Evolutionary conservation across 2,329 filamentous ascomycete species (phyloP), one percentile per base, ranked within the genome.

Genomic region (Fusarium sp.): DNA sequence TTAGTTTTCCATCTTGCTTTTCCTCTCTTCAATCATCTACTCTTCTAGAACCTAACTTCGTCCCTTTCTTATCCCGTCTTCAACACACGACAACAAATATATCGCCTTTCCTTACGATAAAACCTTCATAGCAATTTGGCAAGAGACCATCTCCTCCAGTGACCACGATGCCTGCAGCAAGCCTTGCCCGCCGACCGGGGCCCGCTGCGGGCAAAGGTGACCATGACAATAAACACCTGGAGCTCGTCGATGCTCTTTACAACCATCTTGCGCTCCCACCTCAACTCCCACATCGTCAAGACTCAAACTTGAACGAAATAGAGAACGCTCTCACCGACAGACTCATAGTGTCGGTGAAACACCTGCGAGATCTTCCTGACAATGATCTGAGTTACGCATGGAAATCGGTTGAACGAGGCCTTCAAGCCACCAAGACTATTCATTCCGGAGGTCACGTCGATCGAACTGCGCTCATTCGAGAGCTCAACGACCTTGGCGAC

Each of bases 191-290:
- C 30, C 30, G 30, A 30, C 10, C 30, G 30, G 7, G 30, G 10
- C 30, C 10, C 7, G 35, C 60, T 13, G 41, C 60, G 23, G 17
- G 35, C 41, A 33, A 41, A 11, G 27, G 54, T 18, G 40, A 23
- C 20, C 52, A 27, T 20, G 55, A 46, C 7, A 56, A 73, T 35
- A 35, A 42, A 18, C 20, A 32, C 18, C 44, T 68, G 15, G 71
- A 60, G 13, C 27, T 74, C n/a, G 48, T 59, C 12, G 71, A 75
- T 8, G 69, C 71, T 5, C 35, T 77, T 7, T 77, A 72, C 26
- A 71, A 77, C n/a, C 75, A 77, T 20, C 69, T 77, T 11, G 73
- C 62, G 4, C 38, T 77, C 3, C 75, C 75, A 5, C 74, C 69
- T 0, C 57, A 70, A 7, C 74, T 77, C 15, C 75, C 75, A 15